Evolutionary conservation across 2,329 filamentous ascomycete genomes (phyloP).

Genomic region (Parascedosporium putredinis): DNA sequence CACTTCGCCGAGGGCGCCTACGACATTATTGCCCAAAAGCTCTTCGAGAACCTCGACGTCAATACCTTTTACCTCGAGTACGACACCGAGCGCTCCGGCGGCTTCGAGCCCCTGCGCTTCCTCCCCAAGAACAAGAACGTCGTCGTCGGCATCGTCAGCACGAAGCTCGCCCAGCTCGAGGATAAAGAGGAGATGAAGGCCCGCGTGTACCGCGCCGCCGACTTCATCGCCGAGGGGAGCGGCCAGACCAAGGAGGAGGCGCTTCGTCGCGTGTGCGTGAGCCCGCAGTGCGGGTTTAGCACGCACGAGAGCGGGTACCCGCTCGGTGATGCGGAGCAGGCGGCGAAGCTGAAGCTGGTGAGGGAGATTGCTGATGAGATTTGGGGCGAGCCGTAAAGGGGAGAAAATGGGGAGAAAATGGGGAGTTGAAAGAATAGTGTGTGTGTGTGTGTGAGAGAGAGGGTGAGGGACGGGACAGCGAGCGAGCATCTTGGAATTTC

Average conservation of each 20-base stretch:
- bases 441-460: too few relatives aligned
- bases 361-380: constrained; percentile 62
- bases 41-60: constrained; percentile 52
- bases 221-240: constrained; percentile 59
- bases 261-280: constrained; percentile 55
- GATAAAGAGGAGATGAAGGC: constrained; percentile 53
- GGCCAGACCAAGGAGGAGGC: constrained; percentile 56
- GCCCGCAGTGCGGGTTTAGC: constrained; percentile 65
- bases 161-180: constrained; percentile 51
- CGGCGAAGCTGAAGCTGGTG: constrained; percentile 61
- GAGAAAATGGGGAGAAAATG: background rate
- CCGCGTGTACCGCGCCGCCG: constrained; percentile 49
- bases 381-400: constrained; percentile 36
- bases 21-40: constrained; percentile 55
- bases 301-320: constrained; percentile 66
- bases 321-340: constrained; percentile 59
- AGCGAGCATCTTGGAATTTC: constrained; percentile 5
- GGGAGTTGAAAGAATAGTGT: background rate
- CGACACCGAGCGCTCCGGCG: constrained; percentile 53
- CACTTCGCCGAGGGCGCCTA: constrained; percentile 59
- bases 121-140: constrained; percentile 53
- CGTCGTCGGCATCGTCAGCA: constrained; percentile 53
- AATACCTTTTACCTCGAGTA: constrained; percentile 63
- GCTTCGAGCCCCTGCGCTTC: constrained; percentile 53
- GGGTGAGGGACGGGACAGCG: background rate